Evolutionary conservation across 2,329 filamentous ascomycete genomes (phyloP), one percentile per base, ranked within the genome.

Genomic region (Fusarium avenaceum): DNA sequence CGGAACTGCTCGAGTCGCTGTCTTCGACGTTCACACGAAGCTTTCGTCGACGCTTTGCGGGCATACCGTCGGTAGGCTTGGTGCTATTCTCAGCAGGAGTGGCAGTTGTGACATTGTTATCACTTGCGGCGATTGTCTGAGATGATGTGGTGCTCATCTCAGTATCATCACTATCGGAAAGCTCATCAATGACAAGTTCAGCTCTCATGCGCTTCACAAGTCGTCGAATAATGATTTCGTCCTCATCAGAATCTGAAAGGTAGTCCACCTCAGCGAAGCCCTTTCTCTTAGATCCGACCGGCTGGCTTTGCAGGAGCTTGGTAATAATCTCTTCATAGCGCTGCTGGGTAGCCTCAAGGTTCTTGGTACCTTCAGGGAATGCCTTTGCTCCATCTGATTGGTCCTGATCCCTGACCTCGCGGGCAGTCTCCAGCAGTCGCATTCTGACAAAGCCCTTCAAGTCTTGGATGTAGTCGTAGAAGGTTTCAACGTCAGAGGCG

Each of bases 381-480:
- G 75, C 85, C 30, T 77, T 78, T 24, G 76, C 72, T 26, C 83
- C 83, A 44, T 81, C 79, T 53, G 85, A 82, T 74, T 86, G 83
- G 72, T 90, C 85, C 70, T 84, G 83, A 55, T 84, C 81, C 69
- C 89, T 84, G 49, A 90, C 80, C 51, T 89, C 85, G 61, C 87
- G 82, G 24, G 92, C 92, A 56, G 86, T 83, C 72, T 92, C 85
- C 39, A 85, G 84, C 65, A 97, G 80, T 56, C 93, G 85, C 57
- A 89, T 87, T 55, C 93, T 88, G 7, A 89, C 89, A 64, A 87
- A 87, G 38, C 94, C 92, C 80, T 94, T 90, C 57, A 97, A 80
- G 50, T 93, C 93, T 59, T 86, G 83, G 68, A 97, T 87, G 80
- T 97, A 98, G 51, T 88, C 85, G 75, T 91, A 87, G 42, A 97